phyloP scores from a whole-genome alignment of 768 basidiomycete species.

The Lactifluus piperatus region DNA sequence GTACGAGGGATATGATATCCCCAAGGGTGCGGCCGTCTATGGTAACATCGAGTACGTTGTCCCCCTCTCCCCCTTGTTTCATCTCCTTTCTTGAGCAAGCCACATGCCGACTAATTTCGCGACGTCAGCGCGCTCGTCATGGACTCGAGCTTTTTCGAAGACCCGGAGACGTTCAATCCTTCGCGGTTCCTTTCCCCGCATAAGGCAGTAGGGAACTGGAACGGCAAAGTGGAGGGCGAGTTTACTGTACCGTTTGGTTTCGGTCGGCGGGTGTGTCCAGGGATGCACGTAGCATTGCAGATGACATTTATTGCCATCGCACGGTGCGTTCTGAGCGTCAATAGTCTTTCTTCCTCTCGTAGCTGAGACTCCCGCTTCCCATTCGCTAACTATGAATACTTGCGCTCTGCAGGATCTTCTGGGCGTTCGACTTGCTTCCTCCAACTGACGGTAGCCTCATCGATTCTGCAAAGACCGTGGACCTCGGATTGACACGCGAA shows the following conservation, averaged over 20 bases:
- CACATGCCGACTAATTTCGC: background rate
- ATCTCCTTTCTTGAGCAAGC: background rate
- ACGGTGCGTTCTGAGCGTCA: background rate
- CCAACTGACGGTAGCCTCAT: background rate
- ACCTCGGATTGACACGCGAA: background rate
- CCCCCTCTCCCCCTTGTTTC: background rate
- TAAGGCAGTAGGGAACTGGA: background rate
- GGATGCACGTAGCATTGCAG: conserved; percentile 18
- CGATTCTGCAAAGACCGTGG: background rate
- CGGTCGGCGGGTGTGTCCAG: conserved; percentile 21
- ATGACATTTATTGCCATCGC: conserved; percentile 14
- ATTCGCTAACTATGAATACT: background rate
- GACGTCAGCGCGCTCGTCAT: conserved; percentile 12
- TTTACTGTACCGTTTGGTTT: conserved; percentile 21
- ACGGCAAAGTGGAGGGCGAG: conserved; percentile 10
- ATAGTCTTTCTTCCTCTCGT: background rate
- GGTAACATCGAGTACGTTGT: conserved; percentile 7
- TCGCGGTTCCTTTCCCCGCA: conserved; percentile 20
- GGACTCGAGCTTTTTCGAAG: conserved; percentile 20
- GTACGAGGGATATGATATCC: conserved; percentile 12
- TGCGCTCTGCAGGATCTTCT: conserved; percentile 6
- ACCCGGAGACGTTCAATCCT: conserved; percentile 22
- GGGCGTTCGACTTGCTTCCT: conserved; percentile 19
- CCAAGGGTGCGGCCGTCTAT: conserved; percentile 2
- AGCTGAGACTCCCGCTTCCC: too few relatives aligned